Evolutionary conservation across 495 filamentous ascomycete species (phyloP), one percentile per base, ranked within the genome.

Genomic region (Tuber borchii): DNA sequence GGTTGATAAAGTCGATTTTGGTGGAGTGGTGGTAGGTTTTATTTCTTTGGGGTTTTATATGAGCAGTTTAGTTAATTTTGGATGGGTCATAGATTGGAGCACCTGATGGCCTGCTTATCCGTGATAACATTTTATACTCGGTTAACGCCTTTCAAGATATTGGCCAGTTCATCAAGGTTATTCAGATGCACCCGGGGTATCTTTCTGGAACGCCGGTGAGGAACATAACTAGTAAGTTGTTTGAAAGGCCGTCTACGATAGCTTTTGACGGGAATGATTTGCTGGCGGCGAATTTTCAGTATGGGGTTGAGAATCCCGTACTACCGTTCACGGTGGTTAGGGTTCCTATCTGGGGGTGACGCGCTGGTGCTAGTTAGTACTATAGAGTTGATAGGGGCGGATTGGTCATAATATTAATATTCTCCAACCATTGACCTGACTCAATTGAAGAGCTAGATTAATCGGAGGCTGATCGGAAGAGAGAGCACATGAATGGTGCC

Each of bases 41-140:
- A 42, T 31, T 2, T 5, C 44, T 40, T 22, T n/a, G 19, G 44
- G 7, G 20, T 7, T 9, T 19, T 20, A 40, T 37, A 26, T 37
- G 20, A 31, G n/a, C 10, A 19, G 1, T 42, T 71, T n/a, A 31
- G 12, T 31, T 37, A 19, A 17, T 7, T 0, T n/a, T 75, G 43
- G 70, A 44, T 37, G 31, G 68, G 48, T 26, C 31, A 14, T 73
- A 76, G 77, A 44, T 78, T 71, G 74, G 74, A 19, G 26, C 17
- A 10, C 37, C 71, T 1, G 77, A 78, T 14, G 77, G 77, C 26
- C 19, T 78, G 6, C 74, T 78, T 26, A 65, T 72, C 74, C 48
- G 74, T 40, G 45, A 56, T 16, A 45, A 48, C 40, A 75, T 51
- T 8, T 37, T 78, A 8, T 78, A 73, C 22, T n/a, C 46, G 10